Conservation (phyloP, 129 eudicot species). For the Lonicera japonica region DNA sequence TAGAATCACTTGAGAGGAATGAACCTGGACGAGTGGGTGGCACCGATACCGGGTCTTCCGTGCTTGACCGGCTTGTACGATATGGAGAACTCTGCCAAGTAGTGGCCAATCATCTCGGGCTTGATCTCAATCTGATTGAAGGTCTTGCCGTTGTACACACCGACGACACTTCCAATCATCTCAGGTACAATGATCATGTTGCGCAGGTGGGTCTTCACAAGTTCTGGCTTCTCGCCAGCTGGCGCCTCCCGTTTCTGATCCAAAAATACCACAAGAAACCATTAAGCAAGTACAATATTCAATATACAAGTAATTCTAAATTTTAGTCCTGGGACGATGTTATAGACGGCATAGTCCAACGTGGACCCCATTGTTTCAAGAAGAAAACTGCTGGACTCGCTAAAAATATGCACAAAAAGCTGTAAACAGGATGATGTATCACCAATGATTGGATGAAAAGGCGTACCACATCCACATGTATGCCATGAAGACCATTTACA, state of each 20-base stretch:
- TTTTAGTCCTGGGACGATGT: too few relatives aligned
- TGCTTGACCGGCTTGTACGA: slow-evolving; percentile 60
- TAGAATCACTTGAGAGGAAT: slow-evolving; percentile 45
- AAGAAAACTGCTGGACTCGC: too few relatives aligned
- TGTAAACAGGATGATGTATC: too few relatives aligned
- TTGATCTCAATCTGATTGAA: slow-evolving; percentile 50
- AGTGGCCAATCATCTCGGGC: slow-evolving; percentile 54
- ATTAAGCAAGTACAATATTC: too few relatives aligned
- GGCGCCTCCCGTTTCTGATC: slow-evolving; percentile 51
- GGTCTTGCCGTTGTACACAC: slow-evolving; percentile 53
- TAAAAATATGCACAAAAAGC: too few relatives aligned
- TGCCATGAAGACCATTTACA: too few relatives aligned
- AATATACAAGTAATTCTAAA: too few relatives aligned
- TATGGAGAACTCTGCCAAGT: slow-evolving; percentile 51
- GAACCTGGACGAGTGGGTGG: slow-evolving; percentile 25
- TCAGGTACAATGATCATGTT: slow-evolving; percentile 57
- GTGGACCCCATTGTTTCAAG: too few relatives aligned
- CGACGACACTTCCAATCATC: slow-evolving; percentile 57
- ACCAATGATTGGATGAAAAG: too few relatives aligned
- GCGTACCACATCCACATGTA: too few relatives aligned
- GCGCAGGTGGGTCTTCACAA: slow-evolving; percentile 43
- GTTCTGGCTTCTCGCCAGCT: slow-evolving; percentile 46
- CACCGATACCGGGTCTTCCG: slow-evolving; percentile 65
- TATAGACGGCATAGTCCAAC: too few relatives aligned
- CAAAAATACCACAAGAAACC: too few relatives aligned